phyloP scores from a whole-genome alignment of 768 basidiomycete genomes.

The Cystofilobasidium capitatum region DNA sequence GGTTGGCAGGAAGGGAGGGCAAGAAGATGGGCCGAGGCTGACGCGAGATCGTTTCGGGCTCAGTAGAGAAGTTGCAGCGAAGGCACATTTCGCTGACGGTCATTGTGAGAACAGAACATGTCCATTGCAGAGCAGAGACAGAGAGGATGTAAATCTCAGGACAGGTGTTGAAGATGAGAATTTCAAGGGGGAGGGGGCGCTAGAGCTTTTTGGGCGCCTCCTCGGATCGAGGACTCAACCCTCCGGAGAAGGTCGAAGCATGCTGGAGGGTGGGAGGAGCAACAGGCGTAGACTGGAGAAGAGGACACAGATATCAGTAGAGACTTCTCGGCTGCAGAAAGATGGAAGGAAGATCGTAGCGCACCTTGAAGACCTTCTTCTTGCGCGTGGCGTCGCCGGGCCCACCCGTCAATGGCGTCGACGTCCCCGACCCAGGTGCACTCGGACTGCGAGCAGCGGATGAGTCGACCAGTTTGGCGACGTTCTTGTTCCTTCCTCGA shows the following conservation, averaged over 20 bases:
- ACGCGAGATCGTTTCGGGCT: too few species aligned
- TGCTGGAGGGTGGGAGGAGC: not conserved
- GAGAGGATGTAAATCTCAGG: too few species aligned
- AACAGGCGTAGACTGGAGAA: not conserved
- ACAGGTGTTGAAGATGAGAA: too few species aligned
- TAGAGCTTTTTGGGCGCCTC: conserved; percentile 3
- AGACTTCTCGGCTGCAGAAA: not conserved
- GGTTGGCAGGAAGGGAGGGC: too few species aligned
- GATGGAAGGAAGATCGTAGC: not conserved
- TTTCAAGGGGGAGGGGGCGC: too few species aligned
- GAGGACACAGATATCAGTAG: not conserved
- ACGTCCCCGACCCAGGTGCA: not conserved
- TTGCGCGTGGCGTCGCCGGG: not conserved
- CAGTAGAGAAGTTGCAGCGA: too few species aligned
- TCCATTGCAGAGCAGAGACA: too few species aligned
- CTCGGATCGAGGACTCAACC: not conserved
- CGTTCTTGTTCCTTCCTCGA: conserved; percentile 10
- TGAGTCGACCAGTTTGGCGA: not conserved
- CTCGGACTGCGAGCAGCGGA: not conserved
- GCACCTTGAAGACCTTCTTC: conserved; percentile 21
- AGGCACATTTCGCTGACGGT: too few species aligned
- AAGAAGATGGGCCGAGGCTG: too few species aligned
- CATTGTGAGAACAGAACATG: too few species aligned
- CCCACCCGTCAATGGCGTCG: not conserved
- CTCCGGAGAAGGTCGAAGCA: not conserved